Percentiles rank a stretch among this genome's conserved stretches.
These are phyloP conservation scores for Dinochytrium kinnereticum DNA, from an alignment of 371 early-diverging fungal species.

Conservation along the genomic window DNA sequence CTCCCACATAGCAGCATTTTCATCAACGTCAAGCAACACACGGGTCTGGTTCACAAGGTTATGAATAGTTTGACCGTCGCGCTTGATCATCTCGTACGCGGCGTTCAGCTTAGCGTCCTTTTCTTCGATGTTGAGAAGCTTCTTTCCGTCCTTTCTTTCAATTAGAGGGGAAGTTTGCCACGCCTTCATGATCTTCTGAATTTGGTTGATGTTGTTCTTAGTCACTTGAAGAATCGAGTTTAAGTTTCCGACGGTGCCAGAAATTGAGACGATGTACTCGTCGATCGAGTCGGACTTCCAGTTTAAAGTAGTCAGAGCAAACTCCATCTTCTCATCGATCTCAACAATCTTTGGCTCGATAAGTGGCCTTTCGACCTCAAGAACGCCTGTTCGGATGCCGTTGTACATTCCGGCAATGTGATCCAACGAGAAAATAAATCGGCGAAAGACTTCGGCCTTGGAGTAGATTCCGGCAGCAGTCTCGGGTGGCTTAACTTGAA, in stretches of 20 bases:
- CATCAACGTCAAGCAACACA: conserved; percentile 48
- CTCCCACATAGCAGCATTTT: conserved; percentile 47
- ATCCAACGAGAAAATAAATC: conserved; percentile 61
- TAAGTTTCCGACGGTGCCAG: conserved; percentile 54
- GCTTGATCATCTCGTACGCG: conserved; percentile 55
- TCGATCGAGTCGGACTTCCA: conserved; percentile 56
- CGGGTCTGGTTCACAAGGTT: conserved; percentile 54
- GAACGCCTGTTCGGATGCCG: conserved; percentile 52
- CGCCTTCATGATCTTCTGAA: conserved; percentile 60
- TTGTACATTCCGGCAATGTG: conserved; percentile 60
- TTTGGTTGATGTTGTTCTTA: conserved; percentile 62
- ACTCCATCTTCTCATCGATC: conserved; percentile 58
- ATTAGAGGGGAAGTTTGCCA: conserved; percentile 62
- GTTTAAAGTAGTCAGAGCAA: conserved; percentile 50
- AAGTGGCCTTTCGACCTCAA: conserved; percentile 64
- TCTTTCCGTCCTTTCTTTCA: conserved; percentile 64
- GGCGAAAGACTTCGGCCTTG: conserved; percentile 60
- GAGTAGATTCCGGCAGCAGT: conserved; percentile 57
- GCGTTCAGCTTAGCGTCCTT: conserved; percentile 57
- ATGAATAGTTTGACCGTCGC: conserved; percentile 56
- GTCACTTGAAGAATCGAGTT: conserved; percentile 53
- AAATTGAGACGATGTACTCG: conserved; percentile 51
- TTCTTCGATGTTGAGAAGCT: conserved; percentile 63
- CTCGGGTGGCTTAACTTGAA: conserved; percentile 52
- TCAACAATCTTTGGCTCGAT: conserved; percentile 52